Base-by-base conservation (phyloP, 176 grass and related monocot species). In the Poa pratensis region DNA sequence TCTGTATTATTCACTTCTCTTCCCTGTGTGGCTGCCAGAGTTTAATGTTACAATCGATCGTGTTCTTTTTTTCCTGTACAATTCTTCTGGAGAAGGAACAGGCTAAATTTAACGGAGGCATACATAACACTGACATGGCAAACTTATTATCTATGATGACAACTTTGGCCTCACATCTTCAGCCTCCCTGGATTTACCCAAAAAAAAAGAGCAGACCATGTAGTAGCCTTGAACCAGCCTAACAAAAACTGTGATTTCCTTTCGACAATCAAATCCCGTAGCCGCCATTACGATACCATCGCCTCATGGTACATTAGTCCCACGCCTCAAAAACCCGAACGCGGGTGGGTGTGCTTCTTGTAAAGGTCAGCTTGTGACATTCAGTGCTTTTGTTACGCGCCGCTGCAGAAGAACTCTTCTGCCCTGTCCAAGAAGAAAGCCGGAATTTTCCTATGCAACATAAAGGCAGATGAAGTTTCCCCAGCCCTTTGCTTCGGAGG, bases 401-500 rank as follows among this genome's bases (percentile, higher is more conserved):
- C 89, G 2, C 71, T 85, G 83, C 90, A 92, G 68, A 99, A 96
- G 80, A 99, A 99, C 34, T 82, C 90, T 86, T 99, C 94, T 1
- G 91, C 96, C 83, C 89, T 94, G 81, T 96, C 91, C 75, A 99
- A 91, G 90, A 99, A 96, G 84, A 94, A 87, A 50, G 58, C 84
- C 26, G 96, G 94, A 77, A 99, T 92, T 87, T 86, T 90, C 75
- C 84, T 87, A 86, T 96, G 96, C 78, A 99, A 89, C 91, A 99
- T 91, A 57, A 96, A 96, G 53, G 54, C 78, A 27, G 87, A 91
- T 50, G 90, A 91, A 86, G 78, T 60, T 84, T 94, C 93, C 81
- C 82, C 85, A 23, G 82, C 82, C 85, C 87, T 78, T 90, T 92
- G 87, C 84, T 94, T 98, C 14, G 84, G 84, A 70, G 79, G 73